Base-by-base conservation (phyloP, 2,329 filamentous ascomycete species). In the Epichloe glyceriae region DNA sequence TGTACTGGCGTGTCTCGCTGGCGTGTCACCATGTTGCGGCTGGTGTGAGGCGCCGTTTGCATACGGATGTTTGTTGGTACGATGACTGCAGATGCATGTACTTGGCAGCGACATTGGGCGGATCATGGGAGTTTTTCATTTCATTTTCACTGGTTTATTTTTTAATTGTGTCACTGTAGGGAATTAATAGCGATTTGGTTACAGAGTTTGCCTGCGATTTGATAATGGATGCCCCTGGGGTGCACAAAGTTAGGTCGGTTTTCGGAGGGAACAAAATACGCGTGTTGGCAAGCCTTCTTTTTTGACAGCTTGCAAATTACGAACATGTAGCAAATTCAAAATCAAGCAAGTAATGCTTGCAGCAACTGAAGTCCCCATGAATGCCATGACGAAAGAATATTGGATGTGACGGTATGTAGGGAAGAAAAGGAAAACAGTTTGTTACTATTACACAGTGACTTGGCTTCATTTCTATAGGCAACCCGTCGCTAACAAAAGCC, bases 111-210 rank as follows among this genome's bases (percentile, higher is more conserved):
- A 51, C 40, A 22, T 47, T 53, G 50, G 47, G 55, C 14, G 49
- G 46, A 46, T 47, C 47, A 55, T 47, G 51, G 56, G 55, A 59
- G 53, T 59, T 58, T 54, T 54, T 17, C 1, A 15, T 2, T 15
- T n/a, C 20, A 20, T 22, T 20, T 53, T 53, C 17, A 34, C 10
- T 38, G 42, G 30, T 2, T 30, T 30, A 47, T 52, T 50, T 52
- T n/a, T 34, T 35, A 11, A 45, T 45, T 41, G 3, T 50, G 33
- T 42, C 22, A 20, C 47, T 44, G 14, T 50, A 11, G 15, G 42
- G 47, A 50, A 54, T 50, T 52, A 52, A 50, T 49, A 54, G 52
- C 50, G 53, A 56, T 47, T 47, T 55, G 46, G 17, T 38, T 47
- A 52, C 47, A 50, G 46, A 40, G 41, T 20, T 46, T 52, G 17